Percentiles rank a stretch among this genome's conserved stretches.
Conservation (phyloP, 352 stramenopile genomes). For the Thalassiosira gravida region DNA sequence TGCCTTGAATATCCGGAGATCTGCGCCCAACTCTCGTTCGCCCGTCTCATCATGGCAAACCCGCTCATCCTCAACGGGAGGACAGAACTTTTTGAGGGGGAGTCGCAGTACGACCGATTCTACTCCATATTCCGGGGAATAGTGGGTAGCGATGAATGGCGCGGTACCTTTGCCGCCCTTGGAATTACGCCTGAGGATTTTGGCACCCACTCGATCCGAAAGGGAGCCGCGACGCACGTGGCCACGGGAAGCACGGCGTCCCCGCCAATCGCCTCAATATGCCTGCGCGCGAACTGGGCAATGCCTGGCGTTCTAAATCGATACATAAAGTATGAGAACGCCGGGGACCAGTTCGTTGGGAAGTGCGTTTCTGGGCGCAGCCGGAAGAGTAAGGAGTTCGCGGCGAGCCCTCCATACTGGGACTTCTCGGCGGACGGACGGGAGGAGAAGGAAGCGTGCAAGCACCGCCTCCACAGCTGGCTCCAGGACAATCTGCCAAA, state of each 20-base stretch:
- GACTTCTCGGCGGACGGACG: slow-evolving; percentile 27
- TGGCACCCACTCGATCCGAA: slow-evolving; percentile 39
- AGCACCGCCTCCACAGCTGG: slow-evolving; percentile 9
- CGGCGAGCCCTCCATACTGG: slow-evolving; percentile 32
- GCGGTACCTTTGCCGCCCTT: slow-evolving; percentile 1
- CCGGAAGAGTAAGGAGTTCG: slow-evolving; percentile 18
- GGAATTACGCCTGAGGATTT: slow-evolving; percentile 28
- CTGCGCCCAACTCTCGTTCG: slow-evolving; percentile 25
- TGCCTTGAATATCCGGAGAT: slow-evolving; percentile 15
- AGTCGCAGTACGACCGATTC: slow-evolving; percentile 27
- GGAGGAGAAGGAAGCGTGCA: not conserved
- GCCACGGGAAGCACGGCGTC: slow-evolving; percentile 8
- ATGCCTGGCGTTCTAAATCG: slow-evolving; percentile 40
- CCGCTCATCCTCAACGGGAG: slow-evolving; percentile 6
- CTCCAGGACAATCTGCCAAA: slow-evolving; percentile 16
- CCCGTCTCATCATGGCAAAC: slow-evolving; percentile 11
- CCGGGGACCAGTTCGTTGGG: slow-evolving; percentile 44
- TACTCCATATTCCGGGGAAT: slow-evolving; percentile 20
- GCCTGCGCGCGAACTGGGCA: slow-evolving; percentile 34
- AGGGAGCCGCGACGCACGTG: slow-evolving; percentile 32
- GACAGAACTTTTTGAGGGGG: slow-evolving; percentile 32
- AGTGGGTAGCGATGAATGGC: not conserved
- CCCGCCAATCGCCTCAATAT: slow-evolving; percentile 43
- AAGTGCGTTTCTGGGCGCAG: slow-evolving; percentile 16
- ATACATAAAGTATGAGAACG: slow-evolving; percentile 41